A percentile compares a stretch with the other conserved stretches of the same genome.
Evolutionary conservation across 495 filamentous ascomycete genomes (phyloP).

Genomic region (Talaromyces liani): DNA sequence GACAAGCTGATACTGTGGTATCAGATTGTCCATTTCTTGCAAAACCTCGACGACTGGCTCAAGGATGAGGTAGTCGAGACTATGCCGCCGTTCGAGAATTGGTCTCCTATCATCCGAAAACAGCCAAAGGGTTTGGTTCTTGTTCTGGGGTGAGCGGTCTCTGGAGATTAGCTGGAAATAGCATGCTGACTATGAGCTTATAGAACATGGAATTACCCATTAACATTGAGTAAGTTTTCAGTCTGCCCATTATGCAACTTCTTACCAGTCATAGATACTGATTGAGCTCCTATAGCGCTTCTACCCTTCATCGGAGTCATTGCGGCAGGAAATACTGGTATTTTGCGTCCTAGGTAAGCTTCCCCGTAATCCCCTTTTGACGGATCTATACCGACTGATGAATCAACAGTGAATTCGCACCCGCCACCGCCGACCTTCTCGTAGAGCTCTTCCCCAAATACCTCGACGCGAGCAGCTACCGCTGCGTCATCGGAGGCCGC

Average conservation of each 20-base stretch:
- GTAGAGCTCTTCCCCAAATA: conserved; percentile 62
- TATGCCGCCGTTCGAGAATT: conserved; percentile 3
- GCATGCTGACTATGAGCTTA: background rate
- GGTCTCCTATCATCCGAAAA: conserved; percentile 48
- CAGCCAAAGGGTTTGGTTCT: conserved; percentile 75
- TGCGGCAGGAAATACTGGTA: conserved; percentile 70
- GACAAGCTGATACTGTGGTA: background rate
- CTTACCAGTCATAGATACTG: background rate
- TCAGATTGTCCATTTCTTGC: conserved; percentile 54
- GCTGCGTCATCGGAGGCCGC: conserved; percentile 65
- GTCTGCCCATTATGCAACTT: background rate
- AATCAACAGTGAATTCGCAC: conserved; percentile 47
- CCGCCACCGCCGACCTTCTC: conserved; percentile 60
- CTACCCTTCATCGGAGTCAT: conserved; percentile 78
- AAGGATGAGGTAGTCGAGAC: conserved; percentile 61
- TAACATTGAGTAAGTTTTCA: conserved; percentile 43
- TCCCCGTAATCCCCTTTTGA: conserved; percentile 19
- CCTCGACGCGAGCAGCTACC: conserved; percentile 60
- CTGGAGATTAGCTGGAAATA: background rate
- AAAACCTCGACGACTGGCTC: conserved; percentile 65
- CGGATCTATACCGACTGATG: background rate
- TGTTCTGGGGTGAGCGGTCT: conserved; percentile 54
- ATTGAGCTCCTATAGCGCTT: conserved; percentile 26
- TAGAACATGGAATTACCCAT: conserved; percentile 72
- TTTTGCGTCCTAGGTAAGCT: conserved; percentile 58